A percentile compares a stretch with the other conserved stretches of the same genome.
Evolutionary conservation across 176 grass and related monocot genomes (phyloP).

Genomic region (Eragrostis nindensis): DNA sequence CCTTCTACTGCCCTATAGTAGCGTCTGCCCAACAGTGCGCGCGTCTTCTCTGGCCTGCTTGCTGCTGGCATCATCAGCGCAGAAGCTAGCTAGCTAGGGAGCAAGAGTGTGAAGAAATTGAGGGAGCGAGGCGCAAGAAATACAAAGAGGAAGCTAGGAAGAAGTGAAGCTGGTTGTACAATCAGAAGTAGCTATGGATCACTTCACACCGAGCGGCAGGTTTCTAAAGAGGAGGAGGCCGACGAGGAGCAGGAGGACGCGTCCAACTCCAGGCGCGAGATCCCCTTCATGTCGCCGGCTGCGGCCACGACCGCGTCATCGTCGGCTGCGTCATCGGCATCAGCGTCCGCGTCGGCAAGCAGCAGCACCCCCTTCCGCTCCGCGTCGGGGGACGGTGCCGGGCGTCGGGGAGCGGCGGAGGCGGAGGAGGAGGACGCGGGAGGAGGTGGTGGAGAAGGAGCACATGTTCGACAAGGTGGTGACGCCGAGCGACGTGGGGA

Average conservation of each 20-base stretch:
- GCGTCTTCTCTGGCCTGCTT: slow-evolving; percentile 22
- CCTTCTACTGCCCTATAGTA: slow-evolving; percentile 39
- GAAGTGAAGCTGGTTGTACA: too few relatives aligned
- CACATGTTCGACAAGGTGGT: slow-evolving; percentile 99
- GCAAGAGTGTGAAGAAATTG: neutral
- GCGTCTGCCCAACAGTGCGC: slow-evolving; percentile 21
- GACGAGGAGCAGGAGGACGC: slow-evolving; percentile 45
- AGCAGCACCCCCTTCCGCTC: slow-evolving; percentile 33
- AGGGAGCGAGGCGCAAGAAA: slow-evolving; percentile 31
- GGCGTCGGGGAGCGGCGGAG: slow-evolving; percentile 47
- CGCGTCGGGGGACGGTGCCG: slow-evolving; percentile 39
- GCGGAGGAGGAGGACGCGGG: slow-evolving; percentile 4
- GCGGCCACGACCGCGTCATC: slow-evolving; percentile 37
- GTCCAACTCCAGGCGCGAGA: slow-evolving; percentile 43
- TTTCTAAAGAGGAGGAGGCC: slow-evolving; percentile 51
- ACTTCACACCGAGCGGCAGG: slow-evolving; percentile 41
- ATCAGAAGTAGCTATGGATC: slow-evolving; percentile 38
- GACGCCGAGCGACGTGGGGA: slow-evolving; percentile 97
- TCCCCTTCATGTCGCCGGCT: slow-evolving; percentile 49
- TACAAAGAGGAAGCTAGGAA: slow-evolving; percentile 28
- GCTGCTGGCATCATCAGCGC: slow-evolving; percentile 30
- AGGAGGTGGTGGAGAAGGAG: slow-evolving; percentile 73
- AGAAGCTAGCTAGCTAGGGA: neutral
- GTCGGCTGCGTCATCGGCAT: slow-evolving; percentile 17
- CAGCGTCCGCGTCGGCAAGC: slow-evolving; percentile 45